phyloP scores from a whole-genome alignment of 306 rosid genomes.

The Cucumis hystrix region DNA sequence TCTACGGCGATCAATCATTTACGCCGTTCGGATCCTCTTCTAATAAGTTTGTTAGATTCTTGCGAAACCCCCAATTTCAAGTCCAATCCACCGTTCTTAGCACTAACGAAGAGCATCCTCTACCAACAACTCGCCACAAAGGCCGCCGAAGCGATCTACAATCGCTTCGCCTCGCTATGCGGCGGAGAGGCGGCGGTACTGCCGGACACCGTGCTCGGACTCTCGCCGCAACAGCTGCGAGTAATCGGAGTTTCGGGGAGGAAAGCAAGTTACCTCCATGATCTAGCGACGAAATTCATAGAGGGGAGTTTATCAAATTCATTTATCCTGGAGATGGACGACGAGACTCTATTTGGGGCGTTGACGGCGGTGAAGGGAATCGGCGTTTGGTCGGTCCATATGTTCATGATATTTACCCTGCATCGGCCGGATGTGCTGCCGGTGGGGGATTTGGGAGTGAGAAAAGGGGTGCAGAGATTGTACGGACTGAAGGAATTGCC shows the following conservation, averaged over 20 bases:
- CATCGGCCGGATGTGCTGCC: slow-evolving; percentile 67
- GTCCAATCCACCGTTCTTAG: slow-evolving; percentile 33
- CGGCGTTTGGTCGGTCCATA: slow-evolving; percentile 82
- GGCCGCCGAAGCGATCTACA: slow-evolving; percentile 44
- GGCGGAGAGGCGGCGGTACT: slow-evolving; percentile 32
- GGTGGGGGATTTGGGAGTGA: slow-evolving; percentile 62
- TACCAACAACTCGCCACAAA: slow-evolving; percentile 67
- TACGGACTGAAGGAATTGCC: slow-evolving; percentile 60
- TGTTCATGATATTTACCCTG: slow-evolving; percentile 75
- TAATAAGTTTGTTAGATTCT: slow-evolving; percentile 31
- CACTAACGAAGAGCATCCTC: slow-evolving; percentile 45
- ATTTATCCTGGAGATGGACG: slow-evolving; percentile 53
- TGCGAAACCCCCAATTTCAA: slow-evolving; percentile 26
- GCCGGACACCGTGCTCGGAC: slow-evolving; percentile 29
- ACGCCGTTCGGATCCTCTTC: slow-evolving; percentile 37
- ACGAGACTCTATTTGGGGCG: slow-evolving; percentile 25
- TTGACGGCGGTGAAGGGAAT: slow-evolving; percentile 59
- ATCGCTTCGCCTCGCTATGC: slow-evolving; percentile 53
- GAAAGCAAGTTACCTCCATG: slow-evolving; percentile 59
- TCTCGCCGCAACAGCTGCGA: slow-evolving; percentile 35
- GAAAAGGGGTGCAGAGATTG: slow-evolving; percentile 54
- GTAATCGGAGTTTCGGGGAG: slow-evolving; percentile 53
- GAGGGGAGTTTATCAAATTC: slow-evolving; percentile 44
- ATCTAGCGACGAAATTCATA: slow-evolving; percentile 35
- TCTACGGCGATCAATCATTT: slow-evolving; percentile 41